Evolutionary conservation across 2,329 filamentous ascomycete species (phyloP).

Genomic region (Trichothecium sympodiale): DNA sequence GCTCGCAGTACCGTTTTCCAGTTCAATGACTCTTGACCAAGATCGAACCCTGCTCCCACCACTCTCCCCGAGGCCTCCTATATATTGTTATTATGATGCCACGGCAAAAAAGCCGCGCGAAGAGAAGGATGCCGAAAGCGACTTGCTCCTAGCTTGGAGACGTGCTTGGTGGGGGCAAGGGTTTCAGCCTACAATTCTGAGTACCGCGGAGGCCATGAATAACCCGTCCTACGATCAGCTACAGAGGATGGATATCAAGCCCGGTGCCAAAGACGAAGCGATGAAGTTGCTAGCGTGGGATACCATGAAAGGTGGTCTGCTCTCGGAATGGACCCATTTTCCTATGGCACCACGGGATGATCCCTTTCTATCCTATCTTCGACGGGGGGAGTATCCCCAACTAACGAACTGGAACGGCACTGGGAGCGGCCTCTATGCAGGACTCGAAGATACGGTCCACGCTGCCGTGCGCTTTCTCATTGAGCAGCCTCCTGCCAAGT

Average conservation of each 20-base stretch:
- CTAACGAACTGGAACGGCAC: constrained; percentile 67
- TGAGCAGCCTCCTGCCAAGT: constrained; percentile 40
- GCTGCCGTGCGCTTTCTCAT: constrained; percentile 51
- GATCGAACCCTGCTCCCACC: constrained; percentile 75
- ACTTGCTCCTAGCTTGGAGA: constrained; percentile 76
- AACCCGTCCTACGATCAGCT: constrained; percentile 70
- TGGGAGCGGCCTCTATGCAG: constrained; percentile 61
- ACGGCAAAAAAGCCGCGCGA: constrained; percentile 50
- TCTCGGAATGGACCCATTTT: constrained; percentile 68
- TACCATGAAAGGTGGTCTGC: constrained; percentile 73
- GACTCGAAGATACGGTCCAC: constrained; percentile 52
- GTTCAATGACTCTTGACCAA: constrained; percentile 67
- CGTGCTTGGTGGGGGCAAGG: constrained; percentile 93
- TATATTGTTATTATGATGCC: constrained; percentile 88
- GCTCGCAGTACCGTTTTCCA: constrained; percentile 76
- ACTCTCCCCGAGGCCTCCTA: constrained; percentile 53
- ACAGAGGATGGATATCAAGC: constrained; percentile 50
- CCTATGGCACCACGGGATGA: constrained; percentile 76
- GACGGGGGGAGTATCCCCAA: constrained; percentile 62
- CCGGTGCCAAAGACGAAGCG: constrained; percentile 55
- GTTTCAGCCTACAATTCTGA: constrained; percentile 74
- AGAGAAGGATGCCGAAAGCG: constrained; percentile 61
- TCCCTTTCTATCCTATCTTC: constrained; percentile 57
- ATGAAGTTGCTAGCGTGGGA: constrained; percentile 90
- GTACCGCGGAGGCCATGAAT: constrained; percentile 67